Evolutionary conservation across 768 basidiomycete species (phyloP).

Genomic region (Cytidiella melzeri): DNA sequence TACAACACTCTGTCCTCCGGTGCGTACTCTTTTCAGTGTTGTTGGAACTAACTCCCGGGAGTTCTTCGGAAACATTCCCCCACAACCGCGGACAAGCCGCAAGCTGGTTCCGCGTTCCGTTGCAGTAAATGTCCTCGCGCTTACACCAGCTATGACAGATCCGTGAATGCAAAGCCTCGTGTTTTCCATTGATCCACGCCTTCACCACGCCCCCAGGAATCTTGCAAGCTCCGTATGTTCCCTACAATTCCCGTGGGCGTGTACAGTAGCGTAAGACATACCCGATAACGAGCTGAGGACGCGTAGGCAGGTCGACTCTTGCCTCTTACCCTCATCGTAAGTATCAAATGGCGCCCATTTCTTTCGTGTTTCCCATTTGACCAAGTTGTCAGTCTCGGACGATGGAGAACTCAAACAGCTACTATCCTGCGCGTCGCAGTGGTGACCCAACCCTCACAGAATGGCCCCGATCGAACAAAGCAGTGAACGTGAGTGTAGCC

Average conservation of each 20-base stretch:
- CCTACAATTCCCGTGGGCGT: neutral
- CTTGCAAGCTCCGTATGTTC: neutral
- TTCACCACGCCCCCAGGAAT: neutral
- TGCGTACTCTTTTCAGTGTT: too few relatives aligned
- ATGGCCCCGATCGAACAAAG: constrained; percentile 18
- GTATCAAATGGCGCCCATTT: neutral
- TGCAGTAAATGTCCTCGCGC: too few relatives aligned
- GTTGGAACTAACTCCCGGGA: too few relatives aligned
- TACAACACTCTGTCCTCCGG: too few relatives aligned
- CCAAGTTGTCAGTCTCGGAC: constrained; percentile 2
- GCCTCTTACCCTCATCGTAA: constrained; percentile 13
- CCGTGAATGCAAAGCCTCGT: neutral
- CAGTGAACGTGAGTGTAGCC: constrained; percentile 16
- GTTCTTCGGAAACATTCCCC: too few relatives aligned
- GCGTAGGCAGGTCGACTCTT: constrained; percentile 15
- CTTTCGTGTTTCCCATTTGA: constrained; percentile 2
- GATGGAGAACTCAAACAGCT: constrained; percentile 20
- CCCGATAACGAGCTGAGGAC: neutral
- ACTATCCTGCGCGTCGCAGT: constrained; percentile 15
- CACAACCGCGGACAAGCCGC: too few relatives aligned
- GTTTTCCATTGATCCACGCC: neutral
- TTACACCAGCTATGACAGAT: neutral
- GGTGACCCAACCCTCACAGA: constrained; percentile 18
- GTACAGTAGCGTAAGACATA: too few relatives aligned
- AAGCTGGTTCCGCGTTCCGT: too few relatives aligned